Evolutionary conservation across 805 yeast genomes (phyloP).

Genomic region (Ogataea chonburiensis): DNA sequence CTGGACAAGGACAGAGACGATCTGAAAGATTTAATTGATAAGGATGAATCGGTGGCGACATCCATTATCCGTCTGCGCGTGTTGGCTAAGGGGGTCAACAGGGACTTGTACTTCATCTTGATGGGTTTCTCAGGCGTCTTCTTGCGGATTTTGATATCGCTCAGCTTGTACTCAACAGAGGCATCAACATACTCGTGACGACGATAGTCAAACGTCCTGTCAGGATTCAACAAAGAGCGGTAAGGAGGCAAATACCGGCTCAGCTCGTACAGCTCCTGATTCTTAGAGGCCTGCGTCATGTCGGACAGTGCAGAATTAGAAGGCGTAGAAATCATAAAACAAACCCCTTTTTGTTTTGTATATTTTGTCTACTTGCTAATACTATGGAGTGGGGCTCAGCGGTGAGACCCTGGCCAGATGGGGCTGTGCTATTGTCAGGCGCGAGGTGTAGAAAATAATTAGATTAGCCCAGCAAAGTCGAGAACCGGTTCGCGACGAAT

Average conservation of each 20-base stretch:
- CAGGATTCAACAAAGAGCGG: constrained; percentile 50
- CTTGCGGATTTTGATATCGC: constrained; percentile 14
- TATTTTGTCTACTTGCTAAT: constrained; percentile 1
- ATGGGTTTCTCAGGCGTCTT: constrained; percentile 20
- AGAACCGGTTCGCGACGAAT: constrained; percentile 45
- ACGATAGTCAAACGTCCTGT: constrained; percentile 48
- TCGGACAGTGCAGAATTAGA: constrained; percentile 2
- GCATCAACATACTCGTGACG: constrained; percentile 40
- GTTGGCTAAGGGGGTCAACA: constrained; percentile 37
- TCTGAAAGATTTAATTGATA: constrained; percentile 39
- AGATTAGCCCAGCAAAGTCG: constrained; percentile 32
- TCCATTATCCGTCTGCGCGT: constrained; percentile 31
- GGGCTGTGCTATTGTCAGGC: constrained; percentile 6
- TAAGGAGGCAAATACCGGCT: constrained; percentile 47
- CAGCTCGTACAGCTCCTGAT: constrained; percentile 21
- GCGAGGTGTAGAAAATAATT: constrained; percentile 5
- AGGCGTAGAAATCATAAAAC: constrained; percentile 2
- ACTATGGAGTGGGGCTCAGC: constrained; percentile 13
- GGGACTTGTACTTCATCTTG: constrained; percentile 48
- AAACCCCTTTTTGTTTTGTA: constrained; percentile 1
- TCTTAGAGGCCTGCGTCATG: not conserved
- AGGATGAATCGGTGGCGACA: constrained; percentile 46
- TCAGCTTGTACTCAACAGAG: constrained; percentile 20
- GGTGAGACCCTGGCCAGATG: constrained; percentile 11
- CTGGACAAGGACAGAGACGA: constrained; percentile 25